Base-by-base conservation (phyloP, 1,284 basidiomycete species). In the Leccinum subrobustum region DNA sequence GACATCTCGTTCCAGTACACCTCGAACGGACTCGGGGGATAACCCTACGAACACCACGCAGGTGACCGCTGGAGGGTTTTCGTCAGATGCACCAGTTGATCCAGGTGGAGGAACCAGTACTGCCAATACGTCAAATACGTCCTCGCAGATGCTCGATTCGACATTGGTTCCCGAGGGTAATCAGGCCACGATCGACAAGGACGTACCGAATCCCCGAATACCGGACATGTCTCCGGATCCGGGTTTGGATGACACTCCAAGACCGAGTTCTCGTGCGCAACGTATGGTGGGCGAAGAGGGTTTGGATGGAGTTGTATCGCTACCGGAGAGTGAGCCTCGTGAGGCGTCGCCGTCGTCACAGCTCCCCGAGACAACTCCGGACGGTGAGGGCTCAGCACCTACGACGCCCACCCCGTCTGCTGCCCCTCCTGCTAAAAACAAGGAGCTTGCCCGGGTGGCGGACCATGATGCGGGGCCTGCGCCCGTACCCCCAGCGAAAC, bases 361-460 rank as follows among this genome's bases (percentile, higher is more conserved):
- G 25, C 57, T 25, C 14, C 23, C 65, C 3, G 69, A 64, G 52
- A 53, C 57, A 2, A 57, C 52, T 39, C 56, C 5, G 52, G 54
- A 2, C 29, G 59, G 23, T 6, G 60, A 67, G 29, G 14, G 29
- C 6, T 52, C 58, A 23, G 50, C 20, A 35, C 27, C 33, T 3
- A 33, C 23, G 3, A 16, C 20, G 9, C 48, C 60, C 2, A 52
- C 18, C 25, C 7, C 47, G 23, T 4, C 23, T 2, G 5, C 12
- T 23, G 47, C 14, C n/a, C 57, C 54, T 20, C 51, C 29, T 0
- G 56, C 50, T 6, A 67, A 61, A 54, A 71, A 70, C 55, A 73
- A 70, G 61, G 66, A 65, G 3, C 62, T 75, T 18, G 20, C 29
- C 3, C 67, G 70, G 18, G 68, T 75, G 12, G 56, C 47, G 3